These are phyloP conservation scores for Ustilago cynodontis DNA, from an alignment of 1,284 basidiomycete species.

Conservation along the genomic window DNA sequence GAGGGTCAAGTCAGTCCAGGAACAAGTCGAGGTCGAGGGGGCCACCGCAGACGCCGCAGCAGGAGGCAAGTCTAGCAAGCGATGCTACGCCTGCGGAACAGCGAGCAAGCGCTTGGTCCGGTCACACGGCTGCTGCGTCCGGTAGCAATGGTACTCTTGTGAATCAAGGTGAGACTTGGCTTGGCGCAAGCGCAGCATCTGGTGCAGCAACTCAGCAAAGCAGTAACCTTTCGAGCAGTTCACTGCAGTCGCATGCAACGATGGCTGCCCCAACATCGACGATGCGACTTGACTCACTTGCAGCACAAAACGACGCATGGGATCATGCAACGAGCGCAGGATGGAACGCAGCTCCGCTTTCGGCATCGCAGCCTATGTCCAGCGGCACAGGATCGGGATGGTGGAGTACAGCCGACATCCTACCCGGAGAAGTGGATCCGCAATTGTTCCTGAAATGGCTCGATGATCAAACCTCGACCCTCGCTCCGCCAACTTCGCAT, in stretches of 20 bases:
- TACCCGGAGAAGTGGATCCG: conserved; percentile 52
- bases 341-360: conserved; percentile 13
- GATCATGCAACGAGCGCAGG: conserved; percentile 2
- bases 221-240: neutral
- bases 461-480: conserved; percentile 46
- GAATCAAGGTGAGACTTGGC: neutral
- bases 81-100: conserved; percentile 3
- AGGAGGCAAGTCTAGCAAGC: conserved; percentile 1
- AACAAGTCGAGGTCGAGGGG: conserved; percentile 24
- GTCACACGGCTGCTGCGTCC: neutral
- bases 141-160: neutral
- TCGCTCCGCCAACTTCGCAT: conserved; percentile 44
- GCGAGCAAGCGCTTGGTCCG: neutral
- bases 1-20: conserved; percentile 9
- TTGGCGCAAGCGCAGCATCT: neutral
- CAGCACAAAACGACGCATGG: conserved; percentile 6
- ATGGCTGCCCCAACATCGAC: neutral
- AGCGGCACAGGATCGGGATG: conserved; percentile 35
- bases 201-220: neutral
- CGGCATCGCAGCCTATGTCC: conserved; percentile 18
- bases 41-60: conserved; percentile 8
- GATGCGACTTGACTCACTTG: neutral
- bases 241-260: neutral
- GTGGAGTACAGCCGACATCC: conserved; percentile 52
- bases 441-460: conserved; percentile 52